Evolutionary conservation across 2,329 filamentous ascomycete species (phyloP).

Genomic region (Lecanicillium sp.): DNA sequence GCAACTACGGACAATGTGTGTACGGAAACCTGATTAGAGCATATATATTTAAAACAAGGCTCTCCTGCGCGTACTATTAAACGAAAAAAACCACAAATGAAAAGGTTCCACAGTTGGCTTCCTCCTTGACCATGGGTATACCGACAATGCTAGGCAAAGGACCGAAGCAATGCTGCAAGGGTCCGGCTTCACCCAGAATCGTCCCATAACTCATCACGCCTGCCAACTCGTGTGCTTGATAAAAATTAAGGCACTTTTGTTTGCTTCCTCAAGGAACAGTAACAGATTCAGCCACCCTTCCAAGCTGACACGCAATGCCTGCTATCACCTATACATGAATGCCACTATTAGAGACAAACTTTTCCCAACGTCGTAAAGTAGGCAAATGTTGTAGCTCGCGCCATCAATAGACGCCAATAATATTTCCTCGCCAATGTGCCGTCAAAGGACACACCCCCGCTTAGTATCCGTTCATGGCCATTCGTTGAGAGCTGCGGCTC

Average conservation of each 20-base stretch:
- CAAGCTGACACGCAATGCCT: slow-evolving; percentile 2
- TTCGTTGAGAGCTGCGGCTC: slow-evolving; percentile 92
- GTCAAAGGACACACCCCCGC: slow-evolving; percentile 1
- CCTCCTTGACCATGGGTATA: no score
- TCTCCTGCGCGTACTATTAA: slow-evolving; percentile 9
- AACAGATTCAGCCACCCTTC: neutral
- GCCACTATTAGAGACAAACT: slow-evolving; percentile 5
- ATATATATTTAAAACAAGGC: slow-evolving; percentile 9
- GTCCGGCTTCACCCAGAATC: no score
- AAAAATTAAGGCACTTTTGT: no score
- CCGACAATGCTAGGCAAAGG: no score
- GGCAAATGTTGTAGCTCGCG: slow-evolving; percentile 2
- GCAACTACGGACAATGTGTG: no score
- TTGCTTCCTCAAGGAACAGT: no score
- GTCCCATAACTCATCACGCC: no score
- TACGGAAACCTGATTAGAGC: slow-evolving; percentile 6
- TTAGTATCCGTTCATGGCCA: slow-evolving; percentile 99
- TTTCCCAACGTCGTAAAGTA: slow-evolving; percentile 8
- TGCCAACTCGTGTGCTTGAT: no score
- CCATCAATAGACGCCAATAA: neutral
- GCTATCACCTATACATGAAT: slow-evolving; percentile 4
- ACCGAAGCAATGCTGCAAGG: no score
- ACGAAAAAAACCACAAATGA: slow-evolving; percentile 5
- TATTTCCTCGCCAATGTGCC: no score
- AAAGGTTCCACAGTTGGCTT: neutral